Evolutionary conservation across 306 rosid genomes (phyloP), one percentile per base, ranked within the genome.

Genomic region (Malus fusca): DNA sequence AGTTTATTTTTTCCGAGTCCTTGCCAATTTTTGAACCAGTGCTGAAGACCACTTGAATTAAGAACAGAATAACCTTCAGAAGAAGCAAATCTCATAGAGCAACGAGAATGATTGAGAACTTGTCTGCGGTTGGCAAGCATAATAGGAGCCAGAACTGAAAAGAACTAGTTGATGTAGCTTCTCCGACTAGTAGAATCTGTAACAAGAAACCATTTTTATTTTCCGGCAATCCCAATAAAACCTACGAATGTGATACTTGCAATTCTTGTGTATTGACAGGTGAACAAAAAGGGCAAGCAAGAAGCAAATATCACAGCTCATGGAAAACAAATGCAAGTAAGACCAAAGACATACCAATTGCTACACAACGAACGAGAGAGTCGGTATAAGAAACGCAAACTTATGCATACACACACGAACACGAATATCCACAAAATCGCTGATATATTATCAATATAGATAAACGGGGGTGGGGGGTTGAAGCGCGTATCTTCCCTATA

Each of bases 21-120:
- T 77, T 90, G 88, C 94, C 98, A 93, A 48, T 89, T 89, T 84
- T 93, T 93, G 83, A 90, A 90, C 96, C 96, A 83, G 73, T 93
- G 96, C 72, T 88, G 96, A 84, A 87, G 88, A 66, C 86, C 52
- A n/a, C 72, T 69, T 51, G 92, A 86, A 71, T 77, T 78, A 71
- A 85, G 88, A 68, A 87, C 23, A 15, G 92, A 62, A 78, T 75
- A 46, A 22, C 77, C 64, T 63, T 78, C 84, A 23, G 21, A 75
- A 6, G 86, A 78, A 11, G 37, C 81, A 81, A 75, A 89, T 80
- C 79, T 83, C 56, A 26, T 73, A 70, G 82, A 62, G 68, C 53
- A 51, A 63, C 30, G 26, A 61, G 40, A 74, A 55, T 8, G 64
- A 66, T 78, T 11, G 19, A 78, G 55, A 80, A 68, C 62, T 71